A percentile compares a stretch with the other conserved stretches of the same genome.
These are phyloP conservation scores for Phytophthora colocasiae DNA, from an alignment of 352 stramenopile genomes.

Conservation along the genomic window DNA sequence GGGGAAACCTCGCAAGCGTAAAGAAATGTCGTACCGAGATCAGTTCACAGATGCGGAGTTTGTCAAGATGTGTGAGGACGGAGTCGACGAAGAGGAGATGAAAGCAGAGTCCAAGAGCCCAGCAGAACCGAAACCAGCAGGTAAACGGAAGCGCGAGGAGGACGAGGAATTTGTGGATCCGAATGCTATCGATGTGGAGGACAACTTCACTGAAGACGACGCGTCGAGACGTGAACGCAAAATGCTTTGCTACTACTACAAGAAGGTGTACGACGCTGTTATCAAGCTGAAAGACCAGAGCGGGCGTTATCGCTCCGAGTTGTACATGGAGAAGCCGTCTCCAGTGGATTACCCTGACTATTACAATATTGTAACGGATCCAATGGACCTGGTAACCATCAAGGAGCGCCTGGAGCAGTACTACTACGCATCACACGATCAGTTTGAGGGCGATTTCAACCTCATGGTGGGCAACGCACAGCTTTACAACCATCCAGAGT, in stretches of 20 bases:
- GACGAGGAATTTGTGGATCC: slow-evolving; percentile 29
- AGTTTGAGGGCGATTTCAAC: slow-evolving; percentile 84
- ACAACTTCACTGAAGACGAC: slow-evolving; percentile 54
- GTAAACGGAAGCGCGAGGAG: slow-evolving; percentile 47
- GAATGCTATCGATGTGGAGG: slow-evolving; percentile 35
- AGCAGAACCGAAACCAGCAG: slow-evolving; percentile 19
- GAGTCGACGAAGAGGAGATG: slow-evolving; percentile 56
- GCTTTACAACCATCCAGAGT: slow-evolving; percentile 88
- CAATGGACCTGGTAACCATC: slow-evolving; percentile 92
- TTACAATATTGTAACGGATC: slow-evolving; percentile 86
- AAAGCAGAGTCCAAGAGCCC: slow-evolving; percentile 32
- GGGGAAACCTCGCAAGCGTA: slow-evolving; percentile 69
- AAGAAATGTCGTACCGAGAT: slow-evolving; percentile 89
- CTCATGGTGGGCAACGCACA: slow-evolving; percentile 91
- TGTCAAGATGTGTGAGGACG: slow-evolving; percentile 89
- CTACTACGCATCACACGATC: slow-evolving; percentile 63
- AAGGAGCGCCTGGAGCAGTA: slow-evolving; percentile 78
- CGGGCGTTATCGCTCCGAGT: slow-evolving; percentile 67
- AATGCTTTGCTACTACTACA: slow-evolving; percentile 82
- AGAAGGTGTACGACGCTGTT: slow-evolving; percentile 86
- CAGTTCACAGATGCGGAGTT: slow-evolving; percentile 90
- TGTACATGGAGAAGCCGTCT: slow-evolving; percentile 85
- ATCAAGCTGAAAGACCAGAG: slow-evolving; percentile 78
- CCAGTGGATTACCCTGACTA: slow-evolving; percentile 90
- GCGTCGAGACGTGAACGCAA: slow-evolving; percentile 65